phyloP scores from a whole-genome alignment of 331 rosid genomes.

The Prunus yedoensis region DNA sequence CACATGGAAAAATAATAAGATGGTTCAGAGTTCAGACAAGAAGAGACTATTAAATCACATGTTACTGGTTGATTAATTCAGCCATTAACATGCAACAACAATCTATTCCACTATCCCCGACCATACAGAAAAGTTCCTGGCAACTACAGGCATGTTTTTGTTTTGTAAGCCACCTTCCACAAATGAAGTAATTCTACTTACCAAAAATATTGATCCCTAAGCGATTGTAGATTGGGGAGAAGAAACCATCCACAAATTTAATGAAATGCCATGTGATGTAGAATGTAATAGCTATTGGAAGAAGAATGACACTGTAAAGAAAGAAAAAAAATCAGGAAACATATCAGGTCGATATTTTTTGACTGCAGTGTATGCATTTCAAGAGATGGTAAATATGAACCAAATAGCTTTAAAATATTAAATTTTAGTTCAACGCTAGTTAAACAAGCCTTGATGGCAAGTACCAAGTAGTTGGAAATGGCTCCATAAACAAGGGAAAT shows the following conservation, averaged over 20 bases:
- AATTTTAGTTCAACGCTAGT: too few species aligned
- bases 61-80: too few species aligned
- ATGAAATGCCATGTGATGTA: slow-evolving; percentile 78
- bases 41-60: too few species aligned
- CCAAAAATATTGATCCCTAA: slow-evolving; percentile 86
- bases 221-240: slow-evolving; percentile 74
- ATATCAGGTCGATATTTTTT: background rate
- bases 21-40: background rate
- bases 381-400: background rate
- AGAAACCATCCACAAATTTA: slow-evolving; percentile 78
- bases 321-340: background rate
- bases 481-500: background rate
- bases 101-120: too few species aligned
- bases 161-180: too few species aligned
- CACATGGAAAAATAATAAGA: too few species aligned
- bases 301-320: slow-evolving; percentile 74
- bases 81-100: too few species aligned
- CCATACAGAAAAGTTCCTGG: too few species aligned
- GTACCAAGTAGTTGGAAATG: background rate
- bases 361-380: background rate
- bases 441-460: background rate
- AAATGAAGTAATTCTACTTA: slow-evolving; percentile 19
- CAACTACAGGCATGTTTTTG: too few species aligned
- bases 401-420: too few species aligned
- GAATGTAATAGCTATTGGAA: slow-evolving; percentile 90